phyloP scores from a whole-genome alignment of 257 asterid species.

The Cruciata laevipes region DNA sequence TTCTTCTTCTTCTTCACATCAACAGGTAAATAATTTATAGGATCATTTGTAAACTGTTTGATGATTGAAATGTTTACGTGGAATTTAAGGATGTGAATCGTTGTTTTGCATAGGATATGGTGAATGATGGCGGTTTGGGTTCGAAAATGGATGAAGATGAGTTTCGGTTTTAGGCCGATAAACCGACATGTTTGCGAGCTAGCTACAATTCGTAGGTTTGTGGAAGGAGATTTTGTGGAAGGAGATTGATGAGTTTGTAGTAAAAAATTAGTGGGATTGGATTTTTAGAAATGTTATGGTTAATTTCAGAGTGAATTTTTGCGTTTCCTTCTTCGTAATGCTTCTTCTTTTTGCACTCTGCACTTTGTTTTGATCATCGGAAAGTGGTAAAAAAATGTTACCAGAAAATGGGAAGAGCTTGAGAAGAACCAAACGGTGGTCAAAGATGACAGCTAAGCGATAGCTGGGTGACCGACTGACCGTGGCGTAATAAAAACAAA shows the following conservation, averaged over 20 bases:
- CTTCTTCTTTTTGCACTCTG: background rate
- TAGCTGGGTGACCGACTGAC: conserved; percentile 47
- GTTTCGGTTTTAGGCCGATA: conserved; percentile 13
- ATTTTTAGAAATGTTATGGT: background rate
- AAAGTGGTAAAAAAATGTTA: background rate
- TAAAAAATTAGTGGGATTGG: conserved; percentile 7
- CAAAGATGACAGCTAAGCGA: conserved; percentile 46
- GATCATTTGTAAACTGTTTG: background rate
- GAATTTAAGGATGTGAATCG: background rate
- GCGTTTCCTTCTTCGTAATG: background rate
- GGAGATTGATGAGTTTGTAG: background rate
- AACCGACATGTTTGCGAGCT: background rate
- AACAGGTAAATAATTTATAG: conserved; percentile 21
- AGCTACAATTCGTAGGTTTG: background rate
- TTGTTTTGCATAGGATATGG: conserved; percentile 10
- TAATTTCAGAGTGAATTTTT: background rate
- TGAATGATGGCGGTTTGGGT: conserved; percentile 17
- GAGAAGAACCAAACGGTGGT: conserved; percentile 22
- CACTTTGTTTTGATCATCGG: background rate
- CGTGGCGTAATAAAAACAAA: conserved; percentile 9
- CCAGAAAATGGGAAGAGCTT: conserved; percentile 8
- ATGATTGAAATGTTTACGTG: background rate
- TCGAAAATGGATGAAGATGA: conserved; percentile 18
- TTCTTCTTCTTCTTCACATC: conserved; percentile 5
- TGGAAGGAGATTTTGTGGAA: background rate